Evolutionary conservation across 106 monocot genomes (phyloP).

Genomic region (Dendrobium officinale): DNA sequence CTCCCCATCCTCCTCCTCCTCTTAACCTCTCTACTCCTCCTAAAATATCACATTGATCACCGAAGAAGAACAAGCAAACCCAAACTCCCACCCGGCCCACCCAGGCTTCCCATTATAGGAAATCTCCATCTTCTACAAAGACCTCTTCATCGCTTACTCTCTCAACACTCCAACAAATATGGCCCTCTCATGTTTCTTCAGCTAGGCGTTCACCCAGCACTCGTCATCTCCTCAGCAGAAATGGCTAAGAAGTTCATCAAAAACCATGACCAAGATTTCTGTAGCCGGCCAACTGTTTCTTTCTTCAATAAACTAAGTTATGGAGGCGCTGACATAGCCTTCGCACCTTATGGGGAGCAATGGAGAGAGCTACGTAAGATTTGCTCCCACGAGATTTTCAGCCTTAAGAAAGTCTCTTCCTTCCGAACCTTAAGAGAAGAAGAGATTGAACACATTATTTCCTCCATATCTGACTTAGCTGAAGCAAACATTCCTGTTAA

Average conservation of each 20-base stretch:
- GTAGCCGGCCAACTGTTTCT: not conserved
- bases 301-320: not conserved
- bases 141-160: conserved; percentile 1
- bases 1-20: no score
- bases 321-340: conserved; percentile 3
- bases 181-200: conserved; percentile 13
- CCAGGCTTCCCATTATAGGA: conserved; percentile 14
- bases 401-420: not conserved
- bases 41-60: no score
- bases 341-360: conserved; percentile 11
- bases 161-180: not conserved
- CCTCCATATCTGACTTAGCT: no score
- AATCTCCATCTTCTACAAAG: conserved; percentile 10
- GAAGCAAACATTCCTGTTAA: no score
- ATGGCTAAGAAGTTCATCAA: conserved; percentile 12
- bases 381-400: conserved; percentile 1
- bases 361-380: conserved; percentile 17
- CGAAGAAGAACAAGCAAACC: not conserved
- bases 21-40: no score
- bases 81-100: conserved; percentile 10
- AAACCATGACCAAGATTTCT: conserved; percentile 5
- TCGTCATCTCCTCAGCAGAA: conserved; percentile 8
- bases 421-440: not conserved
- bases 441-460: not conserved
- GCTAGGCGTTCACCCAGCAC: not conserved